Base-by-base conservation (phyloP, 495 filamentous ascomycete species). In the Penicillium maclennaniae region DNA sequence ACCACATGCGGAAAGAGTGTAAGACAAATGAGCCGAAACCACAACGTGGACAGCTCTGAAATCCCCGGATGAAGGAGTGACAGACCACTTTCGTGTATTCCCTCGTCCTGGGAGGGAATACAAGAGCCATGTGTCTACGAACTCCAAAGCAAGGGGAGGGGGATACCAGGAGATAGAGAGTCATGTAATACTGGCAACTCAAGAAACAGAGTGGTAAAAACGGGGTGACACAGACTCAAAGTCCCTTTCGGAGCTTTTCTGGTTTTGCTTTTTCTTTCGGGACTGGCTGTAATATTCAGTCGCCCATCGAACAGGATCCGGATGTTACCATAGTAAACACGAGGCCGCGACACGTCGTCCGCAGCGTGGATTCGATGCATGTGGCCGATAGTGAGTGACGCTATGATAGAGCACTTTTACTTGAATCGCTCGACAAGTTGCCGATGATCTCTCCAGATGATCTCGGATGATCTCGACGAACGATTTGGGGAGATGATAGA, bases 291-390 rank as follows among this genome's bases (percentile, higher is more conserved):
- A 42, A 19, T 8, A 42, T 16, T 42, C 51, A 42, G 34, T 42
- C 16, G 34, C 43, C 23, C 51, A 20, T 47, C 16, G 10, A 53
- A 53, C n/a, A 23, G 23, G 5, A 2, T 23, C 17, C 47, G 47
- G 53, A 56, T 51, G 53, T 45, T n/a, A 56, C 54, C 42, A 40
- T 23, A 20, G 43, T 17, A 21, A 43, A 40, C 20, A 51, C 48
- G 48, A 51, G 48, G 48, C 48, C n/a, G 15, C n/a, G 25, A 40
- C 37, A 51, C 48, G 25, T 51, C 26, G 43, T 43, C 25, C 36
- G 14, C 14, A 17, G 16, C 45, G 47, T 41, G 28, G 43, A 41
- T 53, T 41, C 50, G 10, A 34, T 34, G 31, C 16, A 19, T 40
- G 38, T 19, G 19, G 38, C 16, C 38, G 38, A 40, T 40, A n/a